phyloP scores from a whole-genome alignment of 805 yeast species.

The Zygosaccharomyces rouxii region DNA sequence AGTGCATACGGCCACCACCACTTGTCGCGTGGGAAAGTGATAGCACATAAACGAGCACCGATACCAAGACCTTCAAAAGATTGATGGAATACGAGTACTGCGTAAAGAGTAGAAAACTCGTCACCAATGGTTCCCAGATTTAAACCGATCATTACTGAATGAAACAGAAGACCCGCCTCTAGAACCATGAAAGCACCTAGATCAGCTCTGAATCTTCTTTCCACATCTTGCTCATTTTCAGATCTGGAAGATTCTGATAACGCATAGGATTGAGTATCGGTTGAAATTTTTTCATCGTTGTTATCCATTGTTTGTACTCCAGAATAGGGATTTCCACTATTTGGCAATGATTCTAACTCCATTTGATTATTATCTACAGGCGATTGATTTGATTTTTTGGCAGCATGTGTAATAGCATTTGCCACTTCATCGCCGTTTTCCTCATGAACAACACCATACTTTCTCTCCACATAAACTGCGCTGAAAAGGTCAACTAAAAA shows the following conservation, averaged over 20 bases:
- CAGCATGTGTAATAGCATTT: conserved; percentile 5
- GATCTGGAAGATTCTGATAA: not conserved
- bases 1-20: conserved; percentile 41
- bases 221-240: not conserved
- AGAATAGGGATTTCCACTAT: not conserved
- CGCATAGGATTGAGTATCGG: not conserved
- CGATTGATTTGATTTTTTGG: not conserved
- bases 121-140: conserved; percentile 62
- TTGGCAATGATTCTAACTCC: not conserved
- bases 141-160: conserved; percentile 68
- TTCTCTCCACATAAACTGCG: conserved; percentile 37
- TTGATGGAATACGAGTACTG: conserved; percentile 68
- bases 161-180: conserved; percentile 70
- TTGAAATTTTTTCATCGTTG: not conserved
- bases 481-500: conserved; percentile 41
- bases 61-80: conserved; percentile 74
- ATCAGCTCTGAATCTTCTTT: not conserved
- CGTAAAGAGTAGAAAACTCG: conserved; percentile 57
- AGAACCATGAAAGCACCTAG: conserved; percentile 47
- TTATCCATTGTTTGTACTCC: not conserved
- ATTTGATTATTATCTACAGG: not conserved
- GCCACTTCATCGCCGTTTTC: conserved; percentile 21
- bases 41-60: conserved; percentile 61
- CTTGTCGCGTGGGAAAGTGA: conserved; percentile 46
- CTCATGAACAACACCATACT: conserved; percentile 29